These are phyloP conservation scores for Teratosphaeria viscida DNA, from an alignment of 2,329 filamentous ascomycete genomes.

Conservation along the genomic window DNA sequence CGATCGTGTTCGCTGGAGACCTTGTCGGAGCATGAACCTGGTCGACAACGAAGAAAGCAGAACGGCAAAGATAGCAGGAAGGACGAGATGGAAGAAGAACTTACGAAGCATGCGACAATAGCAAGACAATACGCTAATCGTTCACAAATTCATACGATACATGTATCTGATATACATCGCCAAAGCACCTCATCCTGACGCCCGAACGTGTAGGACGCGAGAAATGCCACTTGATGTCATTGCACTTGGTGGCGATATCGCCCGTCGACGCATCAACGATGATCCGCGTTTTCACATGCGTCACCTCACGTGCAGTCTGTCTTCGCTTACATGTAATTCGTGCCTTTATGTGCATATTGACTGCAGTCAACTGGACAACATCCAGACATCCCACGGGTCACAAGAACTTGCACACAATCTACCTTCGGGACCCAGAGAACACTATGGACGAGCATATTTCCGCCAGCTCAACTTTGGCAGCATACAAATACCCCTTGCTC, in stretches of 20 bases:
- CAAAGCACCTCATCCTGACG: background rate
- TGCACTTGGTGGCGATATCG: background rate
- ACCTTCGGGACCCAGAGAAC: background rate
- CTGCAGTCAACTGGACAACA: no score
- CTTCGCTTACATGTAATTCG: no score
- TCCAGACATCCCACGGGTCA: no score
- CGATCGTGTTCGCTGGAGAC: constrained; percentile 5
- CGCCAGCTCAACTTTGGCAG: background rate
- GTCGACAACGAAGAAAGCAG: background rate
- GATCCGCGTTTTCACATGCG: background rate
- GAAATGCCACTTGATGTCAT: background rate
- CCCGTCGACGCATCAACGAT: background rate
- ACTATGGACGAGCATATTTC: background rate
- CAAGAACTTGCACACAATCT: background rate
- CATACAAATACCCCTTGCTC: constrained; percentile 23
- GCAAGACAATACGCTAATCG: background rate
- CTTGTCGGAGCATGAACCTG: constrained; percentile 1
- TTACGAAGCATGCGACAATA: background rate
- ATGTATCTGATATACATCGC: background rate
- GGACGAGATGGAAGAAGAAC: background rate
- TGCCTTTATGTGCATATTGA: no score
- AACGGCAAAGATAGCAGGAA: background rate
- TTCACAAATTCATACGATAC: background rate
- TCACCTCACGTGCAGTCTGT: no score
- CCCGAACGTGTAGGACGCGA: background rate